Percentiles rank a stretch among this genome's conserved stretches.
Conservation (phyloP, 352 stramenopile genomes). For the Lagenidium sp. region DNA sequence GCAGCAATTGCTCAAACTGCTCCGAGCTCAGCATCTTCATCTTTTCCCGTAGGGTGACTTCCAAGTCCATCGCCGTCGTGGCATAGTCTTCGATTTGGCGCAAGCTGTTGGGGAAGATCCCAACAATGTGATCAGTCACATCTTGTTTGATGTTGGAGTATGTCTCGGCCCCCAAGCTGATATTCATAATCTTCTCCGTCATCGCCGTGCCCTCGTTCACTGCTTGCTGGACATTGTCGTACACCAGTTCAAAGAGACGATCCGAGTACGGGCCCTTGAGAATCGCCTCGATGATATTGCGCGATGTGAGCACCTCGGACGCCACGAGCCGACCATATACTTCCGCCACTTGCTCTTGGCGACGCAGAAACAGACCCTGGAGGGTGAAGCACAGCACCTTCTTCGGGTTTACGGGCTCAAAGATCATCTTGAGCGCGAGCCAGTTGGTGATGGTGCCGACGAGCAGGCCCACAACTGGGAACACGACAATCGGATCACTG, state of each 20-base stretch:
- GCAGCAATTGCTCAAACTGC: conserved; percentile 94
- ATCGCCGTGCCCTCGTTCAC: conserved; percentile 69
- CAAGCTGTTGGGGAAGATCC: conserved; percentile 80
- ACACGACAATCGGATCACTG: conserved; percentile 71
- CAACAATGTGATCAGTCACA: conserved; percentile 82
- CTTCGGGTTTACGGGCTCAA: conserved; percentile 83
- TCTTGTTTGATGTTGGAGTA: conserved; percentile 84
- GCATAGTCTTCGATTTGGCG: conserved; percentile 92
- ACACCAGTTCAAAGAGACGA: conserved; percentile 80
- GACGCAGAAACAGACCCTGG: conserved; percentile 92
- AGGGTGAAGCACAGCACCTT: conserved; percentile 87
- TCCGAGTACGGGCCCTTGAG: conserved; percentile 84
- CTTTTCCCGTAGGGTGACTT: conserved; percentile 87
- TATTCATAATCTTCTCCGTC: conserved; percentile 81
- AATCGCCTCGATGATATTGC: conserved; percentile 87
- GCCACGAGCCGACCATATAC: conserved; percentile 85
- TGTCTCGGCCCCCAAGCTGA: conserved; percentile 75
- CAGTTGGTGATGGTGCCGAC: conserved; percentile 97
- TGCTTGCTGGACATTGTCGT: conserved; percentile 80
- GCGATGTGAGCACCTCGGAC: conserved; percentile 77
- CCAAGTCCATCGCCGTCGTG: conserved; percentile 86
- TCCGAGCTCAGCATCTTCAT: conserved; percentile 85
- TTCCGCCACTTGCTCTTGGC: conserved; percentile 86
- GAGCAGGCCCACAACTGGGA: conserved; percentile 90
- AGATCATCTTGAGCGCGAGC: conserved; percentile 92